Conservation (phyloP, 1,284 basidiomycete genomes). For the Volvariella volvacea region DNA sequence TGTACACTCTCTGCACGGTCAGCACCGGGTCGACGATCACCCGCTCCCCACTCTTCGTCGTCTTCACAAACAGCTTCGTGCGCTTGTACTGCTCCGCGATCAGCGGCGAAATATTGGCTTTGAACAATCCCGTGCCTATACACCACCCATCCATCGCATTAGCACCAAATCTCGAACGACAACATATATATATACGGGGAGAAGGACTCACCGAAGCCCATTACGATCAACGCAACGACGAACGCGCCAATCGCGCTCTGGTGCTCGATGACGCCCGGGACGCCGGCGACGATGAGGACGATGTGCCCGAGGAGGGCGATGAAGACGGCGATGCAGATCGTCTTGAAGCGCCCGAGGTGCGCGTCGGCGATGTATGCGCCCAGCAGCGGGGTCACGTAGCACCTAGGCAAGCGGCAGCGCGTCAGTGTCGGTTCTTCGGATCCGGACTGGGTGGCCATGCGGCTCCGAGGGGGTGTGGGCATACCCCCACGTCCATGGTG, state of each 20-base stretch:
- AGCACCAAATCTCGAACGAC: neutral
- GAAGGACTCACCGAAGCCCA: conserved; percentile 39
- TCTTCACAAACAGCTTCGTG: conserved; percentile 48
- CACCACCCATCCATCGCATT: too few species aligned
- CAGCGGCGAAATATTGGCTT: conserved; percentile 74
- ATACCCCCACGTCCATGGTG: too few species aligned
- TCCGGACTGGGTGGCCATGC: too few species aligned
- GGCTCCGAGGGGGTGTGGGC: too few species aligned
- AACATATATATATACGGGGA: conserved; percentile 30
- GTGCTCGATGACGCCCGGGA: conserved; percentile 66
- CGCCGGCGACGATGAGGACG: conserved; percentile 64
- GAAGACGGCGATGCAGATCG: conserved; percentile 50
- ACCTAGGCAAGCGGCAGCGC: conserved; percentile 34
- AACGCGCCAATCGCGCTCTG: conserved; percentile 57
- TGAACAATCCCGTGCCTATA: conserved; percentile 68
- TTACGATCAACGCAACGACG: conserved; percentile 59
- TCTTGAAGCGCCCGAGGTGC: conserved; percentile 71
- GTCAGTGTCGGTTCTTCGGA: too few species aligned
- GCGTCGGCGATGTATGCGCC: conserved; percentile 77
- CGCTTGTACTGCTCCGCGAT: conserved; percentile 73
- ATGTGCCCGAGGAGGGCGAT: conserved; percentile 65
- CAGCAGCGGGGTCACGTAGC: conserved; percentile 51
- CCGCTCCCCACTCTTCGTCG: conserved; percentile 57
- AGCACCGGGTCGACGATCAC: conserved; percentile 78
- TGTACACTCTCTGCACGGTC: conserved; percentile 68